Base-by-base conservation (phyloP, 257 asterid genomes). In the Gentiana straminea region DNA sequence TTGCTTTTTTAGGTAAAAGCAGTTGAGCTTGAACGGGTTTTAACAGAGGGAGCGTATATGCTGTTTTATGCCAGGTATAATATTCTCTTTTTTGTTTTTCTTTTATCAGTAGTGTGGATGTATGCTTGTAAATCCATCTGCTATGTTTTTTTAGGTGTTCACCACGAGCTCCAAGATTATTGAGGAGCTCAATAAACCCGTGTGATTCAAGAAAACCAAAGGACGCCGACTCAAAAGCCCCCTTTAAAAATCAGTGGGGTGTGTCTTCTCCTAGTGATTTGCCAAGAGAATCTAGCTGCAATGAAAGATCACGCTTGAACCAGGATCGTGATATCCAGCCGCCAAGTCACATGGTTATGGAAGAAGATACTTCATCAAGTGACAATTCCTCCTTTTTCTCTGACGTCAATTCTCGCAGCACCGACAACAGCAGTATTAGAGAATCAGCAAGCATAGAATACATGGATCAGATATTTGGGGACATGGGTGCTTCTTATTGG, bases 141-240 rank as follows among this genome's bases (percentile, higher is more conserved):
- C 33, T 9, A 49, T 55, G 57, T 57, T 70, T 48, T 41, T 64
- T 63, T 59, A 87, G 96, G 90, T 82, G 89, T 65, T 87, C 89
- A 1, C 96, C 96, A 3, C 89, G 96, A 33, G 85, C 86, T 35
- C 96, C 96, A 13, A 78, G 75, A 57, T 58, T 68, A 62, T 51
- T 82, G 50, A 73, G 91, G 70, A 78, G 72, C 57, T 64, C 62
- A 12, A 50, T 60, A 44, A 62, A 54, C 51, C 56, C 71, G 35
- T 77, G 49, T 51, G 88, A 80, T 54, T 53, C 69, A 13, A 73
- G 70, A 60, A 75, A 70, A 55, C 13, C 67, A 13, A 73, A 65
- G 62, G 54, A 46, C 49, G 56, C 1, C 8, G 49, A 70, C 48
- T 35, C 68, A 13, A 79, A 72, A 62, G 58, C 77, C 52, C 71